Base-by-base conservation (phyloP, 1,284 basidiomycete species). In the Boletus mariae region DNA sequence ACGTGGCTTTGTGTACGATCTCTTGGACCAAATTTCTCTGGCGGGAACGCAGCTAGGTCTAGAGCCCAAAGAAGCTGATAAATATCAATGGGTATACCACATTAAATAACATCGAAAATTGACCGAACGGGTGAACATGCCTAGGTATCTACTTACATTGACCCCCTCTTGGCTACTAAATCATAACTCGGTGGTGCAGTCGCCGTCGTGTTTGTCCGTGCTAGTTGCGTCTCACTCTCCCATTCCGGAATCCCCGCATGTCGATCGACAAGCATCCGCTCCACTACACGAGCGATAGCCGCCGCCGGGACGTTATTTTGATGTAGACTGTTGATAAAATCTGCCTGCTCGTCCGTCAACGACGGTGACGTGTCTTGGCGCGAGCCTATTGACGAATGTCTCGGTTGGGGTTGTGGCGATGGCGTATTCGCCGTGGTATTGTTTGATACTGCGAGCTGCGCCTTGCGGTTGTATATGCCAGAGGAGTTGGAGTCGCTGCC, bases 291-390 rank as follows among this genome's bases (percentile, higher is more conserved):
- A 13, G 63, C 64, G 31, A 64, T 61, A 2, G 57, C 58, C 13
- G 62, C 54, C 4, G 61, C 61, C 20, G 59, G 59, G 6, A 65
- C 51, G 6, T 65, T 58, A 29, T 51, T 54, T 2, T 49, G 57
- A 41, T 55, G 41, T 17, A 54, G 41, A 34, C 46, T 54, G 32
- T 58, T 58, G 43, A 61, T 57, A 38, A 63, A 63, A 56, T 59
- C 62, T 5, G 58, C 56, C 25, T 59, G 63, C 46, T 59, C 57
- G 44, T 65, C 63, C 7, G 57, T 66, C 31, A 60, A 52, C 29
- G 49, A 37, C 5, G 49, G 58, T 12, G 56, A 47, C 29, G 32
- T 11, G n/a, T 49, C 55, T 20, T 43, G 57, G 2, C 31, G 43
- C 8, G 41, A 20, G 26, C 2, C 31, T 4, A 44, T 38, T 6